These are phyloP conservation scores for Galeopsis tetrahit DNA, from an alignment of 257 asterid species.

Conservation along the genomic window DNA sequence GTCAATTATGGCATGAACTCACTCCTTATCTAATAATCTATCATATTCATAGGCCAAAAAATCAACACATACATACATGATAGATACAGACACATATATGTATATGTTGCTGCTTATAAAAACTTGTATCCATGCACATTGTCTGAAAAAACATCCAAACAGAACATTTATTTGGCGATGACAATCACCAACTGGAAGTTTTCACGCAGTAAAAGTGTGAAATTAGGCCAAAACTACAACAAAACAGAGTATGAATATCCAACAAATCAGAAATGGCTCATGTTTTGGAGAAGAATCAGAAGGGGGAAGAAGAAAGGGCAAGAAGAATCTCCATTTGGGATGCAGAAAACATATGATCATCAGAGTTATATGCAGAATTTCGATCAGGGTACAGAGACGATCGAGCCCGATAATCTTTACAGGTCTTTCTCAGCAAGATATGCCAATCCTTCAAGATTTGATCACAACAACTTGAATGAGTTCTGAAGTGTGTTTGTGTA, in stretches of 20 bases:
- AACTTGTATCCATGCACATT: slow-evolving; percentile 29
- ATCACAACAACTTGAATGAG: slow-evolving; percentile 19
- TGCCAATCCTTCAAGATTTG: slow-evolving; percentile 59
- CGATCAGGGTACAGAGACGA: slow-evolving; percentile 50
- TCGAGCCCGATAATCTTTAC: slow-evolving; percentile 62
- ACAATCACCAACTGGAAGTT: slow-evolving; percentile 46
- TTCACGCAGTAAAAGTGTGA: slow-evolving; percentile 56
- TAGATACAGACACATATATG: not conserved
- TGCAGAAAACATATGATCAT: slow-evolving; percentile 51
- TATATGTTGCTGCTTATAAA: not conserved
- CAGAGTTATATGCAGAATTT: slow-evolving; percentile 68
- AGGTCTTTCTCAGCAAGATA: slow-evolving; percentile 79
- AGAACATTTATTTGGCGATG: not conserved
- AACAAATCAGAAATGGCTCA: slow-evolving; percentile 47
- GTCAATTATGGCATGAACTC: slow-evolving; percentile 34
- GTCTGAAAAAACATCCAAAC: not conserved
- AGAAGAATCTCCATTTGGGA: slow-evolving; percentile 26
- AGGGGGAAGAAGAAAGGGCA: slow-evolving; percentile 46
- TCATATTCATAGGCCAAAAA: not conserved
- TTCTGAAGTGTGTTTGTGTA: slow-evolving; percentile 7
- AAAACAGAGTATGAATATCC: slow-evolving; percentile 33
- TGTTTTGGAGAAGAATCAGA: slow-evolving; percentile 56
- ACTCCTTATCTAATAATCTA: not conserved
- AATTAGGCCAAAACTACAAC: slow-evolving; percentile 39
- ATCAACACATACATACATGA: not conserved